These are phyloP conservation scores for Lecanosticta acicola DNA, from an alignment of 2,329 filamentous ascomycete genomes.

Conservation along the genomic window DNA sequence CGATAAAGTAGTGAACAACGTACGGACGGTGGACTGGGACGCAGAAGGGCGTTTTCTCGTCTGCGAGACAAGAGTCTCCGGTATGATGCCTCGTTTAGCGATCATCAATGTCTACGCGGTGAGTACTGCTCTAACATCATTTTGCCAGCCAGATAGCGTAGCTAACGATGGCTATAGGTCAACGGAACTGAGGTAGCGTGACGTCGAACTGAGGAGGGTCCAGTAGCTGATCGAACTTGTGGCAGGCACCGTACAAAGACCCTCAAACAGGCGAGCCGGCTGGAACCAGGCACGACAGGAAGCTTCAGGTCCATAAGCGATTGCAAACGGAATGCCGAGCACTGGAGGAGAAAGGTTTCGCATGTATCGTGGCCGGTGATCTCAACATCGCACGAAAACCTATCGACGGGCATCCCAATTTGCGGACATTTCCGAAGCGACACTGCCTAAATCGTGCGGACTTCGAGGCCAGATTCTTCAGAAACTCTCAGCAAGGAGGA, in stretches of 20 bases:
- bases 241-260: constrained; percentile 40
- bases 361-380: constrained; percentile 48
- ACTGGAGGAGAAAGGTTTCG: constrained; percentile 39
- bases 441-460: constrained; percentile 49
- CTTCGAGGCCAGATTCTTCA: constrained; percentile 48
- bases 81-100: constrained; percentile 33
- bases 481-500: constrained; percentile 7
- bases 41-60: constrained; percentile 49
- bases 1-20: constrained; percentile 23
- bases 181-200: constrained; percentile 2
- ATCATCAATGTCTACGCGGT: constrained; percentile 47
- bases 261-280: constrained; percentile 37
- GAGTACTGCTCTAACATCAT: background rate
- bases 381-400: constrained; percentile 46
- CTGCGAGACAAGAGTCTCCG: constrained; percentile 34
- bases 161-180: no score
- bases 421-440: constrained; percentile 42
- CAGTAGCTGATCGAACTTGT: background rate
- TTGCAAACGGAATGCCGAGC: constrained; percentile 42
- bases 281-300: constrained; percentile 49
- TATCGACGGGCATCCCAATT: constrained; percentile 44
- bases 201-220: no score
- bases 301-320: constrained; percentile 44
- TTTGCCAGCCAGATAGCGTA: no score
- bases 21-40: constrained; percentile 47